Evolutionary conservation across 306 rosid genomes (phyloP).

Genomic region (Dicorynia guianensis): DNA sequence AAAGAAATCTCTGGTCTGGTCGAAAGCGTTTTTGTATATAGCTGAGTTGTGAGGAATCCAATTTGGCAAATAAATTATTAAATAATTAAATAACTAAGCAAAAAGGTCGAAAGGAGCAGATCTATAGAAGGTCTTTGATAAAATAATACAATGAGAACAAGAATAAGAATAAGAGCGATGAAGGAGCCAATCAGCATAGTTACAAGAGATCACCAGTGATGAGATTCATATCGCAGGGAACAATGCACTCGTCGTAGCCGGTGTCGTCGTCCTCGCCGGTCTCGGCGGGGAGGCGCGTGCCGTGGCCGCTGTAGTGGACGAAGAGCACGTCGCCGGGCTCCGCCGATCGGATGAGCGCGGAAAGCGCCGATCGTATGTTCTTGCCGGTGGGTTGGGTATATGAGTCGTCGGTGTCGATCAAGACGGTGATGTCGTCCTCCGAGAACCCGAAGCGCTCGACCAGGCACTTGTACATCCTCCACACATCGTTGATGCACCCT

Average conservation of each 20-base stretch:
- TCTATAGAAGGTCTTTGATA: too few relatives aligned
- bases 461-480: slow-evolving; percentile 65
- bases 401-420: slow-evolving; percentile 80
- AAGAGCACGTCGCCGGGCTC: slow-evolving; percentile 67
- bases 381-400: slow-evolving; percentile 79
- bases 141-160: neutral
- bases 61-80: too few relatives aligned
- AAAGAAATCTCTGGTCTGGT: neutral
- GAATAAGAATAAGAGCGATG: neutral
- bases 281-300: slow-evolving; percentile 98
- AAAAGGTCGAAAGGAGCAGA: neutral
- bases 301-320: slow-evolving; percentile 91
- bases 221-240: slow-evolving; percentile 95
- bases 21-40: neutral
- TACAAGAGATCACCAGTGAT: slow-evolving; percentile 69
- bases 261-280: slow-evolving; percentile 95
- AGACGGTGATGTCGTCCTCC: slow-evolving; percentile 67
- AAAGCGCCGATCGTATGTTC: slow-evolving; percentile 69
- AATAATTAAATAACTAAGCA: neutral
- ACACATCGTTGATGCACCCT: slow-evolving; percentile 92
- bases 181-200: too few relatives aligned
- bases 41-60: too few relatives aligned
- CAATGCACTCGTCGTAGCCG: slow-evolving; percentile 95
- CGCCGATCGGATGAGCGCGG: slow-evolving; percentile 64
- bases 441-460: slow-evolving; percentile 70